Evolutionary conservation across 2,329 filamentous ascomycete species (phyloP).

Genomic region (Claviceps quebecensis): DNA sequence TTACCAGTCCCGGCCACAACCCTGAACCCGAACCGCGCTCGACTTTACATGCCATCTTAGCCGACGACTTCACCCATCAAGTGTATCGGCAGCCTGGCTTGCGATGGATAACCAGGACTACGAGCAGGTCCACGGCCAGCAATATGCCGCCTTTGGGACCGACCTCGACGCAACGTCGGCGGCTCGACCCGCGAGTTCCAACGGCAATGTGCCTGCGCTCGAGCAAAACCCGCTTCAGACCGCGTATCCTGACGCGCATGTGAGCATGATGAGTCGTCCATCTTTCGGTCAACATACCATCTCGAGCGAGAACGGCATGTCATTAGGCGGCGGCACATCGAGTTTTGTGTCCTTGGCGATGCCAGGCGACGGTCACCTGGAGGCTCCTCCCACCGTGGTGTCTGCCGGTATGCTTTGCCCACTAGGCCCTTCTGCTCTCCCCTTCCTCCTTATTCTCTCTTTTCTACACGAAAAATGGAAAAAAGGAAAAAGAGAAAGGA

Average conservation of each 20-base stretch:
- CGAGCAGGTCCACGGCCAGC: slow-evolving; percentile 2
- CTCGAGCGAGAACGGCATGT: slow-evolving; percentile 11
- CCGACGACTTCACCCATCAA: background rate
- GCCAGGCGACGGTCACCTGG: slow-evolving; percentile 13
- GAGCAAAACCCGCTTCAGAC: slow-evolving; percentile 3
- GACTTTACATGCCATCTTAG: background rate
- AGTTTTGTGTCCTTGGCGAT: slow-evolving; percentile 19
- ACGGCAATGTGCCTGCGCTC: slow-evolving; percentile 3
- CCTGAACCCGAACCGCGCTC: background rate
- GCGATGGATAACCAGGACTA: slow-evolving; percentile 5
- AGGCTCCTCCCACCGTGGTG: slow-evolving; percentile 14
- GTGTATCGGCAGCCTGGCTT: background rate
- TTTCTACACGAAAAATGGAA: too few species aligned
- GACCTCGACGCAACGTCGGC: background rate
- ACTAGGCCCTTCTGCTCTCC: background rate
- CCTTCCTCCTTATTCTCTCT: background rate
- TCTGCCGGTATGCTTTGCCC: slow-evolving; percentile 18
- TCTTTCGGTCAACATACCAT: slow-evolving; percentile 14
- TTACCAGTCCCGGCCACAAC: background rate
- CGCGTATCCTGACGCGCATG: slow-evolving; percentile 7
- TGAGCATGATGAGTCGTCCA: slow-evolving; percentile 12
- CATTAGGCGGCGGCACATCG: slow-evolving; percentile 14
- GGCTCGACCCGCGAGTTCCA: background rate
- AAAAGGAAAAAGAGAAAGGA: too few species aligned
- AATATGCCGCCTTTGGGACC: background rate